Evolutionary conservation across 169 alveolate genomes (phyloP).

Genomic region (Pseudocohnilembus persalinus): DNA sequence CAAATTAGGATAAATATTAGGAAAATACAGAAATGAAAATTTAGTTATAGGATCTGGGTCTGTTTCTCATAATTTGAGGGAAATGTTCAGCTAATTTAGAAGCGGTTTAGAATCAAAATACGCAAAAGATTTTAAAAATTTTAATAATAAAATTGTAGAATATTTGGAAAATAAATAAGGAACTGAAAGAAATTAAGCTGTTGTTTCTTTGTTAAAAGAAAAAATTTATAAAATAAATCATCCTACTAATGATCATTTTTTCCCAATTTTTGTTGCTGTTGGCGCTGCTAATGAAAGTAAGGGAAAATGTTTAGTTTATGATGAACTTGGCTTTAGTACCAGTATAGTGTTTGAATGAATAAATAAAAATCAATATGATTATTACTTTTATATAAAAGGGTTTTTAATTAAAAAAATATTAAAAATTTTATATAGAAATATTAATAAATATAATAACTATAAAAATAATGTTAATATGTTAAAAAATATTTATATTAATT

Average conservation of each 20-base stretch:
- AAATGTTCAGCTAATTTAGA: background rate
- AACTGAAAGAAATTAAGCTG: background rate
- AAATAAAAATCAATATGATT: too few species aligned
- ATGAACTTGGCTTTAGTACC: too few species aligned
- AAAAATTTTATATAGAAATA: too few species aligned
- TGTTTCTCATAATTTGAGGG: background rate
- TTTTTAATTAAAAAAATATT: too few species aligned
- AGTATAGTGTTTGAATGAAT: too few species aligned
- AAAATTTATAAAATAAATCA: background rate
- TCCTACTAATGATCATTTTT: background rate
- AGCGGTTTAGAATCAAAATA: background rate
- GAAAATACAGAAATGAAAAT: background rate
- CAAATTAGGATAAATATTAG: background rate
- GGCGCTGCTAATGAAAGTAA: background rate
- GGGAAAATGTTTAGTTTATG: background rate
- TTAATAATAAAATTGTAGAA: too few species aligned
- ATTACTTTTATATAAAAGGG: too few species aligned
- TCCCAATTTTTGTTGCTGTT: background rate
- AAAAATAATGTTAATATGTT: too few species aligned
- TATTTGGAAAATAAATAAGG: too few species aligned
- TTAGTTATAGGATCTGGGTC: background rate
- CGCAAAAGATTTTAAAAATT: background rate
- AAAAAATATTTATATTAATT: too few species aligned
- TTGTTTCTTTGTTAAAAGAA: background rate
- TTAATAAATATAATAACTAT: too few species aligned